Conservation (phyloP, 2,329 filamentous ascomycete genomes). For the Stemphylium vesicarium region DNA sequence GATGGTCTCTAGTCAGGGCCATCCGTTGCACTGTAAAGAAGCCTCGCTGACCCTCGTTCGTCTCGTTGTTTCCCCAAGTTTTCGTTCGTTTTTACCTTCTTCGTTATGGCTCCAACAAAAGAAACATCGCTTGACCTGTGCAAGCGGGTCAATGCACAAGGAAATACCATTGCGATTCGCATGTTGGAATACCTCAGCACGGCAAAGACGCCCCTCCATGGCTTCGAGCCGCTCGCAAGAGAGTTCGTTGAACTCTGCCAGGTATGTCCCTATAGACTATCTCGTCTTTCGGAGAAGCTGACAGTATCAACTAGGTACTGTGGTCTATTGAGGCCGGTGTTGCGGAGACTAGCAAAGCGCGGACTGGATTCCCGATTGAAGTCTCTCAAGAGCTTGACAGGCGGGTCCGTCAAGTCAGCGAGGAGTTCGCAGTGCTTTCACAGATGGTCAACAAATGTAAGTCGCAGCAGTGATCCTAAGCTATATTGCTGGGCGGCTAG, state of each 20-base stretch:
- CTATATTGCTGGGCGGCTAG: not conserved
- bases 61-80: slow-evolving; percentile 7
- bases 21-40: slow-evolving; percentile 23
- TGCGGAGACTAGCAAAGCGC: slow-evolving; percentile 49
- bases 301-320: slow-evolving; percentile 61
- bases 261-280: not conserved
- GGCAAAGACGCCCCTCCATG: slow-evolving; percentile 43
- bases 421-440: slow-evolving; percentile 68
- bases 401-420: slow-evolving; percentile 66
- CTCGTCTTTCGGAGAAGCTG: not conserved
- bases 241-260: slow-evolving; percentile 67
- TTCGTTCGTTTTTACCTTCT: slow-evolving; percentile 5
- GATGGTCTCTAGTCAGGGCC: slow-evolving; percentile 18
- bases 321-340: slow-evolving; percentile 73
- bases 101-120: slow-evolving; percentile 42
- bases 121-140: slow-evolving; percentile 60
- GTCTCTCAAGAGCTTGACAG: slow-evolving; percentile 68
- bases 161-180: slow-evolving; percentile 59
- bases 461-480: not conserved
- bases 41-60: slow-evolving; percentile 12
- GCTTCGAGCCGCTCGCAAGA: slow-evolving; percentile 63
- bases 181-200: slow-evolving; percentile 46
- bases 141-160: slow-evolving; percentile 63
- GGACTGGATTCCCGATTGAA: slow-evolving; percentile 64
- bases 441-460: slow-evolving; percentile 63